Conservation (phyloP, 495 filamentous ascomycete species). For the Halenospora varia region DNA sequence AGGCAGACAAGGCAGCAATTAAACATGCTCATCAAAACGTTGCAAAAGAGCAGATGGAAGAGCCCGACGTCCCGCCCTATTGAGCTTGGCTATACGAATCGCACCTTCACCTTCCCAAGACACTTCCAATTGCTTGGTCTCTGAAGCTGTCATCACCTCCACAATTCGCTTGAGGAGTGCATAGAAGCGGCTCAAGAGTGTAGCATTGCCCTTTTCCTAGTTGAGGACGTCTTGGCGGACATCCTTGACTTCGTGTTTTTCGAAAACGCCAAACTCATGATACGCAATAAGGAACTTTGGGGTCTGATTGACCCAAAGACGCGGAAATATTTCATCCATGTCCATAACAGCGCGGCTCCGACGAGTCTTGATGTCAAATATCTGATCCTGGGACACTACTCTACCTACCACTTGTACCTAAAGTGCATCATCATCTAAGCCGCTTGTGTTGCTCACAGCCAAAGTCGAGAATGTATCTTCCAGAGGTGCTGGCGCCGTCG, state of each 20-base stretch:
- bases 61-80: too few relatives aligned
- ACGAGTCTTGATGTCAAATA: slow-evolving; percentile 68
- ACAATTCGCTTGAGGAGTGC: too few relatives aligned
- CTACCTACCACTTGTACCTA: slow-evolving; percentile 4
- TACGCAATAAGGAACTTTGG: slow-evolving; percentile 59
- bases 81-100: too few relatives aligned
- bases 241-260: slow-evolving; percentile 32
- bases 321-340: slow-evolving; percentile 41
- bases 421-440: slow-evolving; percentile 1
- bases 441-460: slow-evolving; percentile 1
- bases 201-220: too few relatives aligned
- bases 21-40: too few relatives aligned
- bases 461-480: background rate
- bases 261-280: slow-evolving; percentile 51
- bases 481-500: slow-evolving; percentile 6
- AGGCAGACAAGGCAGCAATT: too few relatives aligned
- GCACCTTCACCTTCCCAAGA: too few relatives aligned
- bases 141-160: too few relatives aligned
- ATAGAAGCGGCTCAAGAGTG: too few relatives aligned
- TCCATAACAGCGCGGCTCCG: slow-evolving; percentile 25
- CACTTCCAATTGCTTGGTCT: background rate
- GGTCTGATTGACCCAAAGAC: slow-evolving; percentile 58
- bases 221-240: too few relatives aligned
- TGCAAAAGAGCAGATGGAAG: too few relatives aligned
- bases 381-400: slow-evolving; percentile 38